These are phyloP conservation scores for Clonostachys rhizophaga DNA, from an alignment of 2,329 filamentous ascomycete genomes.

Conservation along the genomic window DNA sequence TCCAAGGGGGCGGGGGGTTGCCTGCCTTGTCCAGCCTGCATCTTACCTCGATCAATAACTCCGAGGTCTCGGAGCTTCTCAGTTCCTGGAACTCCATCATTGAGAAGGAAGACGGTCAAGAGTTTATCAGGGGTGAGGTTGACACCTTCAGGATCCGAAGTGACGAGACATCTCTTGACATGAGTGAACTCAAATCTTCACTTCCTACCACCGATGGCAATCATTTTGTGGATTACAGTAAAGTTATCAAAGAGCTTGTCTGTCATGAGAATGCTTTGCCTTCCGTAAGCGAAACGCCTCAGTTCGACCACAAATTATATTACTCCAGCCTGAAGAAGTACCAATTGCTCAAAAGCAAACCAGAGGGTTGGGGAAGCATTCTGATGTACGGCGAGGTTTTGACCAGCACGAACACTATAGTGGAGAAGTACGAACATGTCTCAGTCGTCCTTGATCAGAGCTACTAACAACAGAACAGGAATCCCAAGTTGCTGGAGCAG, in stretches of 20 bases:
- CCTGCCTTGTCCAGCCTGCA: slow-evolving; percentile 81
- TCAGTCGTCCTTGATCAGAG: neutral
- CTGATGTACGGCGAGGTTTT: slow-evolving; percentile 88
- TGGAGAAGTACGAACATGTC: slow-evolving; percentile 64
- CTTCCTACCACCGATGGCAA: slow-evolving; percentile 37
- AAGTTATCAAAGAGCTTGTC: slow-evolving; percentile 68
- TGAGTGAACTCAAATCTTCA: slow-evolving; percentile 48
- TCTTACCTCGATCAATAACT: slow-evolving; percentile 64
- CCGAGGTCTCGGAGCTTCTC: slow-evolving; percentile 64
- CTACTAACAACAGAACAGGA: slow-evolving; percentile 39
- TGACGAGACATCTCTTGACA: slow-evolving; percentile 53
- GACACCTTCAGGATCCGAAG: slow-evolving; percentile 80
- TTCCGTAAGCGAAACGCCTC: slow-evolving; percentile 68
- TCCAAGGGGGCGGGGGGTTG: slow-evolving; percentile 51
- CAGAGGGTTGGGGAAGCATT: slow-evolving; percentile 65
- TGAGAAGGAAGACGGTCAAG: slow-evolving; percentile 57
- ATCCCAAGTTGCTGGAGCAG: slow-evolving; percentile 68
- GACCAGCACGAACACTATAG: slow-evolving; percentile 87
- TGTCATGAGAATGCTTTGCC: slow-evolving; percentile 67
- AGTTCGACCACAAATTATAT: slow-evolving; percentile 80
- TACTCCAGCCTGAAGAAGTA: slow-evolving; percentile 69
- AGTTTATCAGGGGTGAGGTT: slow-evolving; percentile 74
- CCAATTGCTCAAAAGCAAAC: slow-evolving; percentile 40
- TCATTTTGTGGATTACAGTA: slow-evolving; percentile 69
- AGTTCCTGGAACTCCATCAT: slow-evolving; percentile 64